These are phyloP conservation scores for Penicilliopsis zonata DNA, from an alignment of 495 filamentous ascomycete species.

Conservation along the genomic window DNA sequence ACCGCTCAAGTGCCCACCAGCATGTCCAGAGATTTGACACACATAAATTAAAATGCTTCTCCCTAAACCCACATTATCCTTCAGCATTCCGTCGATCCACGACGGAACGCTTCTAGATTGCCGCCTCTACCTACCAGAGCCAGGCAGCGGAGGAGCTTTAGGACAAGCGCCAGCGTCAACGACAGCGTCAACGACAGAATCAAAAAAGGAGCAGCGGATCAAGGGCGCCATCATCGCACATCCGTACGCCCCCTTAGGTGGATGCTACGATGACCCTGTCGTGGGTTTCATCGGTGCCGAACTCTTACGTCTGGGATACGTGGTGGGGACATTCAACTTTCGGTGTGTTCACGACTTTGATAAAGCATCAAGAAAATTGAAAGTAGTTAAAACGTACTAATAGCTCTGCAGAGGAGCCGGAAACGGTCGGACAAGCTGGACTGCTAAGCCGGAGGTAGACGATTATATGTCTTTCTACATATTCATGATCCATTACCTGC, in stretches of 20 bases:
- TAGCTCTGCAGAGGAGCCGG: constrained; percentile 54
- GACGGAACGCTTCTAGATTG: constrained; percentile 65
- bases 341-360: constrained; percentile 38
- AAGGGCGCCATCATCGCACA: constrained; percentile 76
- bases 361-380: background rate
- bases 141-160: too few relatives aligned
- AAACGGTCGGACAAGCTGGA: constrained; percentile 74
- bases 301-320: constrained; percentile 52
- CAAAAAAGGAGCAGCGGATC: constrained; percentile 22
- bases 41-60: background rate
- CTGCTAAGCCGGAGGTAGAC: constrained; percentile 59
- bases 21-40: too few relatives aligned
- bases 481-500: constrained; percentile 63
- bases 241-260: constrained; percentile 81
- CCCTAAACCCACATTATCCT: constrained; percentile 46
- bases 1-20: too few relatives aligned
- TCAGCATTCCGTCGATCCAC: constrained; percentile 74
- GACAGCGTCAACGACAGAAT: constrained; percentile 19
- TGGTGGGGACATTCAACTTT: constrained; percentile 90
- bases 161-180: too few relatives aligned
- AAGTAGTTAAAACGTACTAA: background rate
- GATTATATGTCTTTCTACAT: constrained; percentile 75
- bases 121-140: constrained; percentile 75
- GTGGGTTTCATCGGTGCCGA: constrained; percentile 51
- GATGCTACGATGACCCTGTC: constrained; percentile 71